These are phyloP conservation scores for Ascomycota sp. DNA, from an alignment of 2,329 filamentous ascomycete species.

Conservation along the genomic window DNA sequence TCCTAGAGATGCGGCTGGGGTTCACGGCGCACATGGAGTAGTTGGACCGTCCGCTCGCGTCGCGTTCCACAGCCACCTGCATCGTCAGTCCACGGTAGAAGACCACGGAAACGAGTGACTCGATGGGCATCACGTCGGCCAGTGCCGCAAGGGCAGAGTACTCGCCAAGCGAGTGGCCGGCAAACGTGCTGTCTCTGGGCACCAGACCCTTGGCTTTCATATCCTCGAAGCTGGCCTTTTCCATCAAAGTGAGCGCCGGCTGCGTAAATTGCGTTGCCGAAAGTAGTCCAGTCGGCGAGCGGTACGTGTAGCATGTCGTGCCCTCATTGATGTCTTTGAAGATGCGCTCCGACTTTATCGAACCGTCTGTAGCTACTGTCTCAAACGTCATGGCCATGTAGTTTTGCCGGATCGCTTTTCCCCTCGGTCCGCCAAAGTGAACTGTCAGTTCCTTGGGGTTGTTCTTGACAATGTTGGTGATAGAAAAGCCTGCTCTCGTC, in stretches of 20 bases:
- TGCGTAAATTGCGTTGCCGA: slow-evolving; percentile 98
- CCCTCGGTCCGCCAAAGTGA: slow-evolving; percentile 87
- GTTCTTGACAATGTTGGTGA: slow-evolving; percentile 97
- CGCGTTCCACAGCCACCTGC: slow-evolving; percentile 96
- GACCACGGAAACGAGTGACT: slow-evolving; percentile 90
- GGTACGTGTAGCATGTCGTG: slow-evolving; percentile 90
- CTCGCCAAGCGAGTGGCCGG: slow-evolving; percentile 91
- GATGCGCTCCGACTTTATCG: slow-evolving; percentile 94
- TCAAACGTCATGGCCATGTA: slow-evolving; percentile 99
- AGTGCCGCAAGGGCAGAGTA: slow-evolving; percentile 91
- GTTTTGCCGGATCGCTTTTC: slow-evolving; percentile 93
- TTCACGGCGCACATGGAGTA: slow-evolving; percentile 99
- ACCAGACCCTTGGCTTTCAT: slow-evolving; percentile 96
- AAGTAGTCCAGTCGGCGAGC: slow-evolving; percentile 77
- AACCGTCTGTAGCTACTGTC: slow-evolving; percentile 77
- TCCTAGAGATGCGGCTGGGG: slow-evolving; percentile 92
- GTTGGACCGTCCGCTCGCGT: slow-evolving; percentile 79
- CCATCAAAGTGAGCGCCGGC: slow-evolving; percentile 91
- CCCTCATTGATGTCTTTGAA: slow-evolving; percentile 93
- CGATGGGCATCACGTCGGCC: slow-evolving; percentile 98
- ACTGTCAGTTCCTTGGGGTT: slow-evolving; percentile 98
- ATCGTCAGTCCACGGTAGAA: slow-evolving; percentile 98
- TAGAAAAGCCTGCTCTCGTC: slow-evolving; percentile 49
- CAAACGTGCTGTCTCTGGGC: slow-evolving; percentile 87
- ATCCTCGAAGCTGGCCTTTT: slow-evolving; percentile 98